Base-by-base conservation (phyloP, 2,329 filamentous ascomycete genomes). In the Diaporthe ampelina region DNA sequence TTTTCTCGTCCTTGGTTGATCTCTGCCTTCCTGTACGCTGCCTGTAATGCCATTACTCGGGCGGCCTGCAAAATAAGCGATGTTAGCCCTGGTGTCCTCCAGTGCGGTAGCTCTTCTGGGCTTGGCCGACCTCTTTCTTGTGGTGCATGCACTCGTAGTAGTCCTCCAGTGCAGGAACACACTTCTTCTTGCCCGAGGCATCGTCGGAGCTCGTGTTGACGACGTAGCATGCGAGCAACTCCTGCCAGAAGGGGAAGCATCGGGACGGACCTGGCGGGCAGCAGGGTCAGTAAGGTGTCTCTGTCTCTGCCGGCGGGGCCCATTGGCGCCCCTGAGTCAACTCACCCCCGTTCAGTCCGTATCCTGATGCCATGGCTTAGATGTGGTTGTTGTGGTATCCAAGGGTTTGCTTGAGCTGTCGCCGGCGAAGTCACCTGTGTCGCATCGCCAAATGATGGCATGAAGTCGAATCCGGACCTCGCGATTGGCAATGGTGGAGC, bases 241-340 rank as follows among this genome's bases (percentile, higher is more conserved):
- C 97, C 87, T 99, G 97, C 97, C 97, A 99, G 91, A 98, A 99
- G 83, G 95, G 94, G 88, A 98, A 98, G 92, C 97, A 99, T 85
- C 96, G 94, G 79, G 87, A 87, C 76, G 90, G 88, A 80, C 90
- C 90, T 92, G 79, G 7, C 75, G 63, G 71, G 17, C 7, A 61
- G 26, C 5, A 52, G 9, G 54, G 59, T 68, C 52, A 71, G 54
- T 24, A 57, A 26, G 59, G 48, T 32, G 35, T 73, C 70, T 73
- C 78, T 77, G 76, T 72, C 63, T 74, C 78, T 73, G 78, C 76
- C 50, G 37, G 54, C 45, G 29, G 48, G 56, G 68, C 45, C 74
- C 45, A 76, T 76, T 77, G 74, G 57, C 72, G 50, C 15, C 21
- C 26, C 11, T 54, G 24, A 35, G 6, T 11, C 13, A 24, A 84